phyloP scores from a whole-genome alignment of 345 rosid genomes.

The Kernera saxatilis region DNA sequence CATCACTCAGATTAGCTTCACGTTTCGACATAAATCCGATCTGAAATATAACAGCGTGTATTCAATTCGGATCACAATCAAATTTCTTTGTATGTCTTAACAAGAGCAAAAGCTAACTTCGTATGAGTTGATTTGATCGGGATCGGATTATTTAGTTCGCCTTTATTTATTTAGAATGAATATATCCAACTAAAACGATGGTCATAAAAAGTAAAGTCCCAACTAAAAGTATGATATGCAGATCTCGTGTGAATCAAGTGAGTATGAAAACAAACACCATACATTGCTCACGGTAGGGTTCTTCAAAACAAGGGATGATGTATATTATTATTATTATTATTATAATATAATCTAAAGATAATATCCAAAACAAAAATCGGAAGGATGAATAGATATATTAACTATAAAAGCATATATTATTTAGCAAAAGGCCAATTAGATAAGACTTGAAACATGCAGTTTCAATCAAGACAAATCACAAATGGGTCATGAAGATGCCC shows the following conservation, averaged over 20 bases:
- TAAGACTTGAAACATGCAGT: slow-evolving; percentile 23
- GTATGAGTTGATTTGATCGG: background rate
- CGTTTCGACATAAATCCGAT: background rate
- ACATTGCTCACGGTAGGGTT: slow-evolving; percentile 3
- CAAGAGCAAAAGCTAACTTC: background rate
- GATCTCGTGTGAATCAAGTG: background rate
- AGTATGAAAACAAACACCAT: background rate
- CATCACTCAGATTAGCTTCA: background rate
- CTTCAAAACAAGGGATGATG: background rate
- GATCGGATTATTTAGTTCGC: background rate
- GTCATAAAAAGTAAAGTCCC: background rate
- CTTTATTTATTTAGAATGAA: background rate
- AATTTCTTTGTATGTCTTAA: background rate
- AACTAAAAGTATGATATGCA: background rate
- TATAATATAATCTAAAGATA: background rate
- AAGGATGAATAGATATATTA: background rate
- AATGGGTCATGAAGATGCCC: slow-evolving; percentile 23
- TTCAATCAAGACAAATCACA: slow-evolving; percentile 29
- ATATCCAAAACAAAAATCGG: background rate
- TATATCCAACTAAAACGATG: background rate
- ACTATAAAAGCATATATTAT: background rate
- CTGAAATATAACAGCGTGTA: background rate
- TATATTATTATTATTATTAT: background rate
- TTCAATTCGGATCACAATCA: background rate
- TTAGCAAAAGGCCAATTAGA: slow-evolving; percentile 20